Percentiles rank a stretch among this genome's conserved stretches.
These are phyloP conservation scores for Populus pruinosa DNA, from an alignment of 345 rosid genomes.

Conservation along the genomic window DNA sequence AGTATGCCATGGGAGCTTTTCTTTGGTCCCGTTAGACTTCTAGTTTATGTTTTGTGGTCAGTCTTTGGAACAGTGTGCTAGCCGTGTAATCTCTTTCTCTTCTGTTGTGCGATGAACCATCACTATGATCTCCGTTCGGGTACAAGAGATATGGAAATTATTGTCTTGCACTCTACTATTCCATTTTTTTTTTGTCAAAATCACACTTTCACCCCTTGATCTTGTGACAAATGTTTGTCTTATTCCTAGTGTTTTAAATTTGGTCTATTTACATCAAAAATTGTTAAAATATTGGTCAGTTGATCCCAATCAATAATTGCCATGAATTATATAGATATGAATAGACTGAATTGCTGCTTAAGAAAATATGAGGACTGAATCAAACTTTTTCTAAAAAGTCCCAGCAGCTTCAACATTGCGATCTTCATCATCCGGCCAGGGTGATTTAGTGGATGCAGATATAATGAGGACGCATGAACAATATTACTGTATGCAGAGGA, in stretches of 20 bases:
- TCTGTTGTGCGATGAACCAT: neutral
- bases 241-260: too few species aligned
- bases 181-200: too few species aligned
- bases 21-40: constrained; percentile 9
- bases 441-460: neutral
- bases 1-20: constrained; percentile 24
- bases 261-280: too few species aligned
- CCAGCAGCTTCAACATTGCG: neutral
- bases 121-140: neutral
- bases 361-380: neutral
- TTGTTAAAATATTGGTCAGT: too few species aligned
- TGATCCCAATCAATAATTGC: too few species aligned
- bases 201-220: neutral
- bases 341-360: neutral
- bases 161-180: neutral
- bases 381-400: too few species aligned
- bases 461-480: neutral
- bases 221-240: too few species aligned
- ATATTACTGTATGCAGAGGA: too few species aligned
- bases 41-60: neutral
- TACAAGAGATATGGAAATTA: too few species aligned
- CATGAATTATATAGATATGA: neutral
- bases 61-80: neutral
- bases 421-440: neutral
- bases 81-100: neutral